Percentiles rank a stretch among this genome's conserved stretches.
phyloP scores from a whole-genome alignment of 1,284 basidiomycete species.

The Trametes versicolor region DNA sequence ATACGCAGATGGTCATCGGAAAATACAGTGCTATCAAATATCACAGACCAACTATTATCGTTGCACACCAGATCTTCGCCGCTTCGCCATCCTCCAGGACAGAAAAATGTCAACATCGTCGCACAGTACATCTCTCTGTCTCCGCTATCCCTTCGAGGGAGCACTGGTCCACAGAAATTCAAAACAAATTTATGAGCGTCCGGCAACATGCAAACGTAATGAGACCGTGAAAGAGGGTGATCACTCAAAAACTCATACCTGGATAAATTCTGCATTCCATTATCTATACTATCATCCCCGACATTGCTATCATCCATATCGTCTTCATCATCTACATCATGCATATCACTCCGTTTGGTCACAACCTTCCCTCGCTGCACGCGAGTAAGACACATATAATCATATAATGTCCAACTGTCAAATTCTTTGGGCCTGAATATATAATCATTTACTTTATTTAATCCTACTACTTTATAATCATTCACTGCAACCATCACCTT shows the following conservation, averaged over 20 bases:
- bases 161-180: neutral
- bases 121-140: neutral
- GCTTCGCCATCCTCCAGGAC: neutral
- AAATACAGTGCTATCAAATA: conserved; percentile 23
- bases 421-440: conserved; percentile 4
- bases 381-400: neutral
- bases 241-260: too few species aligned
- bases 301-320: too few species aligned
- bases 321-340: too few species aligned
- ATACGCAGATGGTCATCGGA: conserved; percentile 19
- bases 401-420: neutral
- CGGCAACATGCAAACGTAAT: neutral
- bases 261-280: too few species aligned
- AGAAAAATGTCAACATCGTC: neutral
- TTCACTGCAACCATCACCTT: too few species aligned
- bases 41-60: too few species aligned
- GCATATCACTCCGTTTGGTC: too few species aligned
- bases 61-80: neutral
- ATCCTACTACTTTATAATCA: too few species aligned
- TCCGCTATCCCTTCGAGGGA: neutral
- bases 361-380: conserved; percentile 39
- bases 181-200: neutral
- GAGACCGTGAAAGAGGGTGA: too few species aligned
- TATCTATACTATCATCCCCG: too few species aligned
- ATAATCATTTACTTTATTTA: conserved; percentile 4